Evolutionary conservation across 352 stramenopile genomes (phyloP), one percentile per base, ranked within the genome.

Genomic region (Plasmopara muralis): DNA sequence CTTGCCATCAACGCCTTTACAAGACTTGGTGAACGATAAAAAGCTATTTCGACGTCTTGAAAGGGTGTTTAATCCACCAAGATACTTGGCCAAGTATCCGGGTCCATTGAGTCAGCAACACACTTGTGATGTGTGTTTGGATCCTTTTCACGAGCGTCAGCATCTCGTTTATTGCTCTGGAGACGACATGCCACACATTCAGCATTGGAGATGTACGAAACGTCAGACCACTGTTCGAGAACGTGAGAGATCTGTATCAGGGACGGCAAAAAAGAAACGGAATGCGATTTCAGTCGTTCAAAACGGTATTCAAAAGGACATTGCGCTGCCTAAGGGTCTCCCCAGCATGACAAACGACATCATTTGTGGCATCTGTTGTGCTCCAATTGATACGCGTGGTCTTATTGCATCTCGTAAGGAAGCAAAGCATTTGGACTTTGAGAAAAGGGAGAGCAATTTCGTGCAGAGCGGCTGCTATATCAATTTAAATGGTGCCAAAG

Each of bases 121-220:
- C 47, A 60, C 54, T 25, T 93, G 83, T 45, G 61, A 72, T 18
- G 68, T 88, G 49, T 93, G 83, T 51, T 30, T 74, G n/a, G 71
- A 80, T 41, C 80, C 77, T 5, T 89, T 93, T 42, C 72, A 87
- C 16, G 64, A 87, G 40, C 72, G 77, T 2, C 80, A 93, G 43
- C 83, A 89, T 31, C 9, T 90, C 4, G 87, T 93, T 40, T 90
- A 89, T 50, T 93, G 83, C 50, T 39, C 55, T 42, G 49, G 31
- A 47, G 49, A 46, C 47, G 58, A 62, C 2, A 54, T 65, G 16
- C 64, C 57, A 5, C 83, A 93, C 41, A 47, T 74, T 15, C 76
- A 87, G 49, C 83, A 93, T 53, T 93, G 83, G 83, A 75, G 70
- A 47, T 93, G 83, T 45, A 87, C 78, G 2, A 88, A 83, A 57